phyloP scores from a whole-genome alignment of 805 yeast genomes.

The Saturnispora quitensis region DNA sequence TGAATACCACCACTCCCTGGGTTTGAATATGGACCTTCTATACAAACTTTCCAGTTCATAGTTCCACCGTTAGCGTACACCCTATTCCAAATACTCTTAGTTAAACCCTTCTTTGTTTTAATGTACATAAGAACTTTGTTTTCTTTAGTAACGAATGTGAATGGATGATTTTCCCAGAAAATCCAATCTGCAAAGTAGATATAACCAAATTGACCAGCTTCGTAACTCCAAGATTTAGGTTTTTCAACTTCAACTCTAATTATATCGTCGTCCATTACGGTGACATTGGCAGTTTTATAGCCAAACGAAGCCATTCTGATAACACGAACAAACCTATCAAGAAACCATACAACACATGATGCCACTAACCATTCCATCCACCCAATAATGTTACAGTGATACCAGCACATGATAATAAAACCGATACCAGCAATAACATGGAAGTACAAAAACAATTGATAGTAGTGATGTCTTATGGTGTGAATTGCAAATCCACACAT shows the following conservation, averaged over 20 bases:
- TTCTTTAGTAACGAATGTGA: constrained; percentile 40
- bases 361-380: constrained; percentile 29
- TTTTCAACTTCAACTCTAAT: constrained; percentile 6
- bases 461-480: constrained; percentile 40
- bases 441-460: constrained; percentile 48
- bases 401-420: constrained; percentile 47
- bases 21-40: constrained; percentile 58
- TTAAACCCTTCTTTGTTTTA: constrained; percentile 46
- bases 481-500: constrained; percentile 42
- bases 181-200: constrained; percentile 43
- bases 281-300: constrained; percentile 13
- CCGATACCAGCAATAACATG: constrained; percentile 49
- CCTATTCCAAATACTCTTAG: constrained; percentile 31
- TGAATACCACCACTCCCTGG: constrained; percentile 42
- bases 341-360: constrained; percentile 39
- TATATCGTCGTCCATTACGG: constrained; percentile 7
- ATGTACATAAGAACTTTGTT: constrained; percentile 32
- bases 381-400: constrained; percentile 38
- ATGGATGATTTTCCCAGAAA: constrained; percentile 70
- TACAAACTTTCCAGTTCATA: constrained; percentile 21
- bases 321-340: constrained; percentile 43
- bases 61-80: constrained; percentile 13
- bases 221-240: constrained; percentile 32
- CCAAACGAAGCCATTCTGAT: constrained; percentile 19
- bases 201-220: constrained; percentile 49